Percentiles rank a stretch among this genome's conserved stretches.
Evolutionary conservation across 306 rosid species (phyloP).

Genomic region (Sophora flavescens): DNA sequence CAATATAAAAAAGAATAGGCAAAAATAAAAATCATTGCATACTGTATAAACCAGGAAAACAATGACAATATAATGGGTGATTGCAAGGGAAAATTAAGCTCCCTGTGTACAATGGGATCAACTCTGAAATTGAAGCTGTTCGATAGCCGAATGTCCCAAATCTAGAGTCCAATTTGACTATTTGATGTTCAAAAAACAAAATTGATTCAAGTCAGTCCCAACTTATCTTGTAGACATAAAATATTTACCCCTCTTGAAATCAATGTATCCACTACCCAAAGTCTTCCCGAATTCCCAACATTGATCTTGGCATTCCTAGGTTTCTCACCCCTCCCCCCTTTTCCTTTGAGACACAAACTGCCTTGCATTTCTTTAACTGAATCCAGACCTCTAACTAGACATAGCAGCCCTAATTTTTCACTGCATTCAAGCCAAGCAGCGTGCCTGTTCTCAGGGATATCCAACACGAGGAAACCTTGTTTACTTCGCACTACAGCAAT

Average conservation of each 20-base stretch:
- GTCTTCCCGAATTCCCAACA: background rate
- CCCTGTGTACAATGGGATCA: too few relatives aligned
- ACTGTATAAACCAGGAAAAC: too few relatives aligned
- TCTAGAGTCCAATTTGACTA: slow-evolving; percentile 9
- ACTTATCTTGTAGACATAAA: background rate
- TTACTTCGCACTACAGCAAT: background rate
- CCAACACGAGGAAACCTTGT: slow-evolving; percentile 8
- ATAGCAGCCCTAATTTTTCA: background rate
- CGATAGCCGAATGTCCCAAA: slow-evolving; percentile 33
- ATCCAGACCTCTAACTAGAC: background rate
- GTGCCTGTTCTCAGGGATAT: background rate
- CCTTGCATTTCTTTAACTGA: background rate
- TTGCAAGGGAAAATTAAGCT: too few relatives aligned
- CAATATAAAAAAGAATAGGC: too few relatives aligned
- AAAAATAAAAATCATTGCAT: too few relatives aligned
- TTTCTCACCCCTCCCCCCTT: background rate
- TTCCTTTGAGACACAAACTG: background rate
- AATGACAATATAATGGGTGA: too few relatives aligned
- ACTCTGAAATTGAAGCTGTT: slow-evolving; percentile 30
- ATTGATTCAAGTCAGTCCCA: background rate
- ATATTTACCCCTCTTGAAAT: background rate
- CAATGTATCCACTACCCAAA: background rate
- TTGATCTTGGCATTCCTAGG: slow-evolving; percentile 16
- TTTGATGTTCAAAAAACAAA: background rate
- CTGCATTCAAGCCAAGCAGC: background rate